phyloP scores from a whole-genome alignment of 768 basidiomycete genomes.

The Lactarius psammicola region DNA sequence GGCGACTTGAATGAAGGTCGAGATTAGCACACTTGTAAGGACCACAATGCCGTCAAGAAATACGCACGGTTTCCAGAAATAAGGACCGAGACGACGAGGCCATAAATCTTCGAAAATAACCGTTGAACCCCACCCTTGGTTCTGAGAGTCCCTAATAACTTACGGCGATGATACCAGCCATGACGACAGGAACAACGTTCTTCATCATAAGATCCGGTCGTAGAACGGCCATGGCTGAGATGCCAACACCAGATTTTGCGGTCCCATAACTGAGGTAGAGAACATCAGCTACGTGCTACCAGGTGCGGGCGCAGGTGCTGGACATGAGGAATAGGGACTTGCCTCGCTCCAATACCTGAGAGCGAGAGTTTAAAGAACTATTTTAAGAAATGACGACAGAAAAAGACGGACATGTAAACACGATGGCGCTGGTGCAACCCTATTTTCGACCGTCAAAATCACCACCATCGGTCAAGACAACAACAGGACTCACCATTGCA shows the following conservation, averaged over 20 bases:
- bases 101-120: conserved; percentile 83
- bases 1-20: conserved; percentile 12
- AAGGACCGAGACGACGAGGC: conserved; percentile 96
- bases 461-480: neutral
- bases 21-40: neutral
- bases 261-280: conserved; percentile 82
- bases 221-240: conserved; percentile 93
- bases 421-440: conserved; percentile 96
- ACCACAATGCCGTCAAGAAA: conserved; percentile 36
- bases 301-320: neutral
- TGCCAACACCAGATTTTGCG: conserved; percentile 97
- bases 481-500: conserved; percentile 68
- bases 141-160: conserved; percentile 76
- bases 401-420: conserved; percentile 86
- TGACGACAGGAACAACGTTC: conserved; percentile 81
- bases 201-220: conserved; percentile 94
- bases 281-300: neutral
- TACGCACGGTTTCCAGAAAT: conserved; percentile 80
- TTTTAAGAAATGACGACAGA: neutral
- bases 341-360: conserved; percentile 85
- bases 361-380: conserved; percentile 2
- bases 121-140: neutral
- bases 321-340: too few species aligned
- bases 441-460: conserved; percentile 34
- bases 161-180: conserved; percentile 99